Conservation (phyloP, 2,329 filamentous ascomycete genomes). For the Plectosphaerella cucumerina region DNA sequence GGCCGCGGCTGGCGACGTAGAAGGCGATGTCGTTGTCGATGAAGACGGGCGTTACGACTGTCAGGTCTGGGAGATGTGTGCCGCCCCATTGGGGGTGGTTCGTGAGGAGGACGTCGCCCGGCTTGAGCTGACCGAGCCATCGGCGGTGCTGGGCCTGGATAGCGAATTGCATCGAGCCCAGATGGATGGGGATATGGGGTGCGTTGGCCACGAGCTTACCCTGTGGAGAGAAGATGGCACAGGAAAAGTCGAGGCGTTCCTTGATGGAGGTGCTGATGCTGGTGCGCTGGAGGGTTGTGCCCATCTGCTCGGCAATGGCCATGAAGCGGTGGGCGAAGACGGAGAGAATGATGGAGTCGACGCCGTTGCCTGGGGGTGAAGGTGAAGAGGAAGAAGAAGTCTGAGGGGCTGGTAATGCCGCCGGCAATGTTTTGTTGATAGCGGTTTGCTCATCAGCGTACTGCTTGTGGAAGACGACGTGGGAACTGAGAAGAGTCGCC, state of each 20-base stretch:
- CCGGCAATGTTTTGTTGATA: no score
- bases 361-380: no score
- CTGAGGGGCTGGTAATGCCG: background rate
- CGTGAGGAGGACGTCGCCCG: constrained; percentile 31
- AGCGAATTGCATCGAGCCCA: constrained; percentile 77
- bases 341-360: constrained; percentile 70
- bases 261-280: constrained; percentile 76
- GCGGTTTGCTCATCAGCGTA: background rate
- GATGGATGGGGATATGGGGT: constrained; percentile 71
- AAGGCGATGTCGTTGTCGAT: constrained; percentile 30
- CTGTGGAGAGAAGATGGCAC: constrained; percentile 71
- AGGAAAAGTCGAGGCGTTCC: constrained; percentile 77
- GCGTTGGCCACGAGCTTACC: constrained; percentile 72
- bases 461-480: constrained; percentile 24
- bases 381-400: background rate
- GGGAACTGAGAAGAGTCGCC: constrained; percentile 21
- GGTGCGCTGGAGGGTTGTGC: constrained; percentile 73
- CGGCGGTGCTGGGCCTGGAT: constrained; percentile 60
- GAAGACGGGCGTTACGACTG: constrained; percentile 30
- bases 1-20: constrained; percentile 63
- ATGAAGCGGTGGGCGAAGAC: constrained; percentile 81
- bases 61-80: constrained; percentile 34
- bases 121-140: constrained; percentile 47
- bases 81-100: constrained; percentile 24
- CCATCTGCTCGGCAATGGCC: constrained; percentile 83